Percentiles rank a stretch among this genome's conserved stretches.
Evolutionary conservation across 1,139 yeast genomes (phyloP).

Genomic region (Taiozyma sp.): DNA sequence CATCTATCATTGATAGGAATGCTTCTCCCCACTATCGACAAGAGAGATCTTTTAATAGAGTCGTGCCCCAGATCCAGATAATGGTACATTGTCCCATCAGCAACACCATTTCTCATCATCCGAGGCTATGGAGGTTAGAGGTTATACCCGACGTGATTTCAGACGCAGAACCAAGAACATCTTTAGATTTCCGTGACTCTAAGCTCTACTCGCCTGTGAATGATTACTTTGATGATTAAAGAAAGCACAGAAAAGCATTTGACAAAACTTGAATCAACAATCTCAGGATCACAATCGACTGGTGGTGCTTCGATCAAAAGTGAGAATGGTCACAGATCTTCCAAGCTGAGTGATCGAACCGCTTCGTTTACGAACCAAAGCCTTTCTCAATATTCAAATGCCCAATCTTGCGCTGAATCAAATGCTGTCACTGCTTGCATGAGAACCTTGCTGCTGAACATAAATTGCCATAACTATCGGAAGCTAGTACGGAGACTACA

Average conservation of each 20-base stretch:
- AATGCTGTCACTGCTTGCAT: conserved; percentile 10
- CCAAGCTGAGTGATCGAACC: conserved; percentile 20
- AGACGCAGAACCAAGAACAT: background rate
- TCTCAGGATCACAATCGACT: conserved; percentile 26
- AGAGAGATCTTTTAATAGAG: background rate
- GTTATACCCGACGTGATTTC: background rate
- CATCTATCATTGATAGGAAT: background rate
- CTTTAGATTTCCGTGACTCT: conserved; percentile 15
- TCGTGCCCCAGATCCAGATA: conserved; percentile 14
- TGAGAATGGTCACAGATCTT: conserved; percentile 18
- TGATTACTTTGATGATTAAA: conserved; percentile 24
- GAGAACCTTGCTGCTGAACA: conserved; percentile 5
- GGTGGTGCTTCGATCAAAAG: conserved; percentile 23
- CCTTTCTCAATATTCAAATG: conserved; percentile 9
- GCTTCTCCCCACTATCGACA: background rate
- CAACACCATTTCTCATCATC: background rate
- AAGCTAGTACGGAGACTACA: background rate
- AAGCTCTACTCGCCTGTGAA: conserved; percentile 20
- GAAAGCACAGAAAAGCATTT: conserved; percentile 5
- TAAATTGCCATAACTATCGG: background rate
- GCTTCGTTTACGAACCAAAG: conserved; percentile 18
- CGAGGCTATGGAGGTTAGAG: background rate
- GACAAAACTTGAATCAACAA: conserved; percentile 20
- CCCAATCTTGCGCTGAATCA: conserved; percentile 2
- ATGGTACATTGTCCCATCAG: conserved; percentile 1